Evolutionary conservation across 2,329 filamentous ascomycete genomes (phyloP).

Genomic region (Sclerotinia sclerotiorum): DNA sequence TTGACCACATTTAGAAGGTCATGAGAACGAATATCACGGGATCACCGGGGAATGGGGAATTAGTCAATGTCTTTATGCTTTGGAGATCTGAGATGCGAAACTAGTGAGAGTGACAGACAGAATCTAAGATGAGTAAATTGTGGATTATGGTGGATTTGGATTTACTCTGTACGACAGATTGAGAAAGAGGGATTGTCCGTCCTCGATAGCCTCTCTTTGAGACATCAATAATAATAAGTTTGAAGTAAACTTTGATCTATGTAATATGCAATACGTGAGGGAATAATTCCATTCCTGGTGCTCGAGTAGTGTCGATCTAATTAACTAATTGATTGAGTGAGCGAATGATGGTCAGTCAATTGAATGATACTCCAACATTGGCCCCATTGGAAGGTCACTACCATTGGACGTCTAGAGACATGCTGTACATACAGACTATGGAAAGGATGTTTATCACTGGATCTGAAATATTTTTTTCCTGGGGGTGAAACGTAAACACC

Average conservation of each 20-base stretch:
- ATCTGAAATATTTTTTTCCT: neutral
- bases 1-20: neutral
- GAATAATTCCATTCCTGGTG: too few relatives aligned
- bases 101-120: neutral
- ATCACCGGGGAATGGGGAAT: neutral
- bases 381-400: neutral
- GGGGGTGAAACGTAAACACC: too few relatives aligned
- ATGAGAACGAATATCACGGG: constrained; percentile 18
- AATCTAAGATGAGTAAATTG: constrained; percentile 7
- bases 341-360: neutral
- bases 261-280: too few relatives aligned
- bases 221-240: too few relatives aligned
- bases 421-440: neutral
- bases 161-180: too few relatives aligned
- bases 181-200: too few relatives aligned
- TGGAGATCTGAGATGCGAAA: constrained; percentile 6
- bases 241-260: neutral
- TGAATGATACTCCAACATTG: neutral
- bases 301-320: too few relatives aligned
- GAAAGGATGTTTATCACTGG: neutral
- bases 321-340: too few relatives aligned
- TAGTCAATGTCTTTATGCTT: neutral
- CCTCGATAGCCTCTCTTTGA: too few relatives aligned
- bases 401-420: neutral
- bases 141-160: neutral